Evolutionary conservation across 73 alveolate genomes (phyloP).

Genomic region (Paramecium octaurelia): DNA sequence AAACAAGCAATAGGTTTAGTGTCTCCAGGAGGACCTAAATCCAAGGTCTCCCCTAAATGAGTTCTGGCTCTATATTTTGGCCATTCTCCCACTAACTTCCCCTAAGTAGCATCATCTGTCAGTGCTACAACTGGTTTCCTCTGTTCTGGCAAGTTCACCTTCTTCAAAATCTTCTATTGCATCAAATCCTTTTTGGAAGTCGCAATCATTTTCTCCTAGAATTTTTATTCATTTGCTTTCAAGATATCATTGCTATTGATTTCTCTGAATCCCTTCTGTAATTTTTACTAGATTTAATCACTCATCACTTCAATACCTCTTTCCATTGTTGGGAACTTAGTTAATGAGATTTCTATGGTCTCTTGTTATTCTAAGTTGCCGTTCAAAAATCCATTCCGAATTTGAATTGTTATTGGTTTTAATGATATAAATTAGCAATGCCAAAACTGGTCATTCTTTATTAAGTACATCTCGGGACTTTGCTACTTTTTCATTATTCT

Average conservation of each 20-base stretch:
- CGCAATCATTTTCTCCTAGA: background rate
- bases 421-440: background rate
- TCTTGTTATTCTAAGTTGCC: background rate
- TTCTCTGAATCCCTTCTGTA: background rate
- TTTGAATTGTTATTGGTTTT: background rate
- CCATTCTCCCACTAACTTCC: background rate
- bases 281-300: background rate
- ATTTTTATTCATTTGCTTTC: background rate
- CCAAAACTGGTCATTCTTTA: background rate
- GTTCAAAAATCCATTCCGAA: background rate
- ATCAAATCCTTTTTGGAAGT: background rate
- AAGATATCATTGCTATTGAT: background rate
- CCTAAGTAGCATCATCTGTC: slow-evolving; percentile 5
- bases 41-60: slow-evolving; percentile 5
- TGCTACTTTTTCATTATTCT: background rate
- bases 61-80: slow-evolving; percentile 13
- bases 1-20: slow-evolving; percentile 14
- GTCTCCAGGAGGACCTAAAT: slow-evolving; percentile 38
- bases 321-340: background rate
- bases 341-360: background rate
- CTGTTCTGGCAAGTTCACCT: background rate
- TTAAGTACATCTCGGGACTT: background rate
- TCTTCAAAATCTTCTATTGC: background rate
- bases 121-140: background rate
- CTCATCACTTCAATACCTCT: background rate